Conservation (phyloP, 371 early-diverging fungal species). For the Mucor circinelloides region DNA sequence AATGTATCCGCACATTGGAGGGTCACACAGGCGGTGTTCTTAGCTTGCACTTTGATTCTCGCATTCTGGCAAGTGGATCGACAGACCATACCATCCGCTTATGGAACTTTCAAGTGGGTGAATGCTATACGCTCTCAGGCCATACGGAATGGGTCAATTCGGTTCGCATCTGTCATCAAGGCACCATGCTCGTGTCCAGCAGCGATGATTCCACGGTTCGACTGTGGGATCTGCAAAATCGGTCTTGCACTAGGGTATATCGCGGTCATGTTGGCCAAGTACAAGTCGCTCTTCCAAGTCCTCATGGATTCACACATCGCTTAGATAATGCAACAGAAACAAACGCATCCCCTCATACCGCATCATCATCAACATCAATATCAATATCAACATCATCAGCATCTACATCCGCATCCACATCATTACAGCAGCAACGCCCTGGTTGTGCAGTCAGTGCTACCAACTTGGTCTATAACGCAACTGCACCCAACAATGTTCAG, state of each 20-base stretch:
- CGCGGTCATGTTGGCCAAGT: conserved; percentile 84
- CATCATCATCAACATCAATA: too few species aligned
- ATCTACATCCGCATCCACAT: neutral
- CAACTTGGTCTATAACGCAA: neutral
- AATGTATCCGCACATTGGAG: conserved; percentile 82
- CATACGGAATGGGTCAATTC: conserved; percentile 88
- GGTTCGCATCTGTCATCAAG: conserved; percentile 72
- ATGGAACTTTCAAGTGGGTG: conserved; percentile 86
- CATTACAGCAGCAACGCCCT: neutral
- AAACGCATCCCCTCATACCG: neutral
- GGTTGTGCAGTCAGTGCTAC: neutral
- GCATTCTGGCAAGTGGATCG: conserved; percentile 80
- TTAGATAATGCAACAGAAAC: conserved; percentile 7
- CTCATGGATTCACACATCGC: conserved; percentile 45
- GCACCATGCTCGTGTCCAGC: conserved; percentile 69
- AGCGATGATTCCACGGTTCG: conserved; percentile 84
- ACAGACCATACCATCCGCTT: conserved; percentile 88
- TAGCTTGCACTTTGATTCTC: conserved; percentile 83
- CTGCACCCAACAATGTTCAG: conserved; percentile 4
- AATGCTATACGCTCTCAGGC: conserved; percentile 77
- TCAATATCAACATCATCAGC: neutral
- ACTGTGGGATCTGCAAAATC: conserved; percentile 81
- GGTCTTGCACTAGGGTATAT: conserved; percentile 69
- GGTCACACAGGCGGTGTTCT: conserved; percentile 86
- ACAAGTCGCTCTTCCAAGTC: conserved; percentile 59